Conservation (phyloP, 2,329 filamentous ascomycete species). For the Cladosporium sp. region DNA sequence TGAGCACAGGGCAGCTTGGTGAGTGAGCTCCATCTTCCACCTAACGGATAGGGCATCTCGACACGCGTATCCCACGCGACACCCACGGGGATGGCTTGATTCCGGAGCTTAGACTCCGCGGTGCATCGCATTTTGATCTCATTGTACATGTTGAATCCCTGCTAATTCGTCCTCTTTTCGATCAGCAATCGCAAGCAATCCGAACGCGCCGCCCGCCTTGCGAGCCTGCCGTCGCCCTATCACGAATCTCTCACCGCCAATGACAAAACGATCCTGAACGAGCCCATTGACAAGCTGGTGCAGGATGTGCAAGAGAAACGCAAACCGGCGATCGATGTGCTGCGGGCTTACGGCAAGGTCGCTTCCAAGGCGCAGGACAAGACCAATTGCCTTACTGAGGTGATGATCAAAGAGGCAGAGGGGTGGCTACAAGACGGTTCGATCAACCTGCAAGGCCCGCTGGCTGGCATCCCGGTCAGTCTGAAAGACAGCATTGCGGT, state of each 20-base stretch:
- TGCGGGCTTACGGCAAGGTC: slow-evolving; percentile 82
- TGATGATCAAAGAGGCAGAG: slow-evolving; percentile 74
- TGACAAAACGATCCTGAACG: slow-evolving; percentile 63
- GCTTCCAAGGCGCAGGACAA: slow-evolving; percentile 75
- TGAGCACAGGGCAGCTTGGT: slow-evolving; percentile 67
- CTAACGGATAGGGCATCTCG: too few species aligned
- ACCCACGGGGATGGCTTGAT: too few species aligned
- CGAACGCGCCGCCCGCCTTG: slow-evolving; percentile 65
- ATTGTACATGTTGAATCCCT: slow-evolving; percentile 6
- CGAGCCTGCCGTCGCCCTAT: slow-evolving; percentile 59
- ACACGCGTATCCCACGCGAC: slow-evolving; percentile 4
- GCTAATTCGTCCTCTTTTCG: slow-evolving; percentile 7
- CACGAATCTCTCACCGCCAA: slow-evolving; percentile 55
- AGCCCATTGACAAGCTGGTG: slow-evolving; percentile 72
- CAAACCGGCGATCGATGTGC: slow-evolving; percentile 62
- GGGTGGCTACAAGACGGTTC: slow-evolving; percentile 55
- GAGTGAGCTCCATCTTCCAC: slow-evolving; percentile 26
- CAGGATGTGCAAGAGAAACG: slow-evolving; percentile 65
- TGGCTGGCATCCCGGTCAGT: slow-evolving; percentile 81
- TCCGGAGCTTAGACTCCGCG: too few species aligned
- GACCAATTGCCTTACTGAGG: slow-evolving; percentile 85
- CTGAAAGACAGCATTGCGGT: slow-evolving; percentile 74
- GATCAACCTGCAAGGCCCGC: slow-evolving; percentile 69
- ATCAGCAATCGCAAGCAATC: slow-evolving; percentile 70
- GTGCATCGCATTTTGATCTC: background rate